Percentiles rank a stretch among this genome's conserved stretches.
Evolutionary conservation across 2,329 filamentous ascomycete species (phyloP).

Genomic region (Phoma sp.): DNA sequence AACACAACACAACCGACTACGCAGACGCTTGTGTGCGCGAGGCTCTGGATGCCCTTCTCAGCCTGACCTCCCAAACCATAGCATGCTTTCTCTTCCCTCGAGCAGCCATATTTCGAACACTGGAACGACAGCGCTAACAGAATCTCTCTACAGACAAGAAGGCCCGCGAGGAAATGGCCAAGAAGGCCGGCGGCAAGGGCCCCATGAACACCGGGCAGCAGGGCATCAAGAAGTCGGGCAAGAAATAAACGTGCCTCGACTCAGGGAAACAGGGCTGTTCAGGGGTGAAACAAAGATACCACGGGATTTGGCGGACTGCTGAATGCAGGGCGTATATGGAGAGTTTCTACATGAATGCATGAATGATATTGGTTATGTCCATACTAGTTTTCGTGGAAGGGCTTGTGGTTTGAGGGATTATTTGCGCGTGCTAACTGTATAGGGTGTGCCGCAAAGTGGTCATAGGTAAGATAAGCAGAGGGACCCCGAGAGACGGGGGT

Average conservation of each 20-base stretch:
- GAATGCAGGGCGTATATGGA: conserved; percentile 21
- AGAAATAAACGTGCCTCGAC: conserved; percentile 67
- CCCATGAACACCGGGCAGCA: conserved; percentile 82
- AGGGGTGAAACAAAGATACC: conserved; percentile 30
- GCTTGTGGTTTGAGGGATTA: no score
- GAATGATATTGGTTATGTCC: no score
- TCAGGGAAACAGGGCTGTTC: not conserved
- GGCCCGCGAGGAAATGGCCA: conserved; percentile 68
- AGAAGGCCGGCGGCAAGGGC: conserved; percentile 84
- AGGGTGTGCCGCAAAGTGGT: not conserved
- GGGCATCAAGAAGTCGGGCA: conserved; percentile 97
- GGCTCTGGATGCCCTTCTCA: no score
- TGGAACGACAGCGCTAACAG: not conserved
- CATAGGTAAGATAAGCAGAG: not conserved
- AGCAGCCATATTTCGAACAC: no score
- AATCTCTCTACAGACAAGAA: conserved; percentile 60
- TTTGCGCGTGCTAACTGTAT: not conserved
- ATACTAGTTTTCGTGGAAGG: no score
- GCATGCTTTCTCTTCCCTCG: no score
- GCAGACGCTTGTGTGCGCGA: no score
- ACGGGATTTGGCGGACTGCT: conserved; percentile 27
- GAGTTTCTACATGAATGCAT: no score
- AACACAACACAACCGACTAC: no score
- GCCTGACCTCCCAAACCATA: no score
- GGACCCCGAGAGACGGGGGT: not conserved